Base-by-base conservation (phyloP, 2,329 filamentous ascomycete species). In the Emmonsia crescens region DNA sequence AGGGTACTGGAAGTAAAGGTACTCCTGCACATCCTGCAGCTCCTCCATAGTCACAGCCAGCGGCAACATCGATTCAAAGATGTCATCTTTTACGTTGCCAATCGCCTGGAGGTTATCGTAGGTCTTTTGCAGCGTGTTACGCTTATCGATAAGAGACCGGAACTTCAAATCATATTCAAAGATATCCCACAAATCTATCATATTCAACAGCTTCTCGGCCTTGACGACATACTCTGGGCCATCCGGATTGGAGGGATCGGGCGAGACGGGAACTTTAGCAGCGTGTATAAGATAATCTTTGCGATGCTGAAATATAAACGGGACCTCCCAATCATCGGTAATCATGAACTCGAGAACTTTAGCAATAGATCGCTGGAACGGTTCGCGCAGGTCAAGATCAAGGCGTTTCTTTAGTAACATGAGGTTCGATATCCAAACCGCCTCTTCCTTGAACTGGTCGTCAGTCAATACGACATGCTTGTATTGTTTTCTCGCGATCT, bases 261-360 rank as follows among this genome's bases (percentile, higher is more conserved):
- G 85, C 72, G 78, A 85, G 6, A 83, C 82, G 46, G 81, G 78
- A n/a, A 82, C 77, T 71, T 89, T 91, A 66, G 87, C 87, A 29
- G 89, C 89, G 70, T 97, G 91, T 61, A 99, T 95, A 51, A 99
- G 83, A 71, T 97, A 99, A 73, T 99, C 94, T 75, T 96, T 96
- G 64, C 94, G 90, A 71, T 99, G 94, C 74, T 96, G 93, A 75
- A 96, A 96, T 68, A 99, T 94, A 74, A 96, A 99, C 0, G 94
- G 93, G 1, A 96, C 91, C 74, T 99, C 94, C 68, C 93, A 91
- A 67, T 96, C 90, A 66, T 97, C 92, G 3, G 93, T 85, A 58
- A 96, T 90, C 75, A 99, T 91, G 72, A 97, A 96, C 69, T 96
- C 90, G 46, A 99, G 82, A 12, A 97, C 92, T 74, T 96, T 96